A percentile compares a stretch with the other conserved stretches of the same genome.
Evolutionary conservation across 192 early-diverging fungal species (phyloP).

Genomic region (Coemansia sp.): DNA sequence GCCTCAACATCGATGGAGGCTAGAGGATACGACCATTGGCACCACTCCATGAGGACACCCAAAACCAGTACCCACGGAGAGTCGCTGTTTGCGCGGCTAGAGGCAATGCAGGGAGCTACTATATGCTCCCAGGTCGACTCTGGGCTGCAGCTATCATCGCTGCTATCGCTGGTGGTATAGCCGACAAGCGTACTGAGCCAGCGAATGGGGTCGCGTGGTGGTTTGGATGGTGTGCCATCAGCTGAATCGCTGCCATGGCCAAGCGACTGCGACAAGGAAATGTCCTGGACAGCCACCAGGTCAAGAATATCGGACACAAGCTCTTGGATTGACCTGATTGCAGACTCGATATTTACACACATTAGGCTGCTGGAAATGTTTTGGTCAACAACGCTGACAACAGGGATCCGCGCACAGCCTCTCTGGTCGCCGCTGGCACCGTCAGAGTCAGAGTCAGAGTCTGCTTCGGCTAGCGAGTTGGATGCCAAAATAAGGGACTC

Average conservation of each 20-base stretch:
- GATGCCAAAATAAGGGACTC: conserved; percentile 19
- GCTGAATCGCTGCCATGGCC: not conserved
- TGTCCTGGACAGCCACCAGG: conserved; percentile 9
- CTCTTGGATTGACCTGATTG: conserved; percentile 21
- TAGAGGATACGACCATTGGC: conserved; percentile 25
- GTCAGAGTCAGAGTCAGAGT: not conserved
- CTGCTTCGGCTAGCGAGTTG: not conserved
- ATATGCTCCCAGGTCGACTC: conserved; percentile 11
- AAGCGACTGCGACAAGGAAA: not conserved
- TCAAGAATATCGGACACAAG: conserved; percentile 17
- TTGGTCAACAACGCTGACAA: conserved; percentile 8
- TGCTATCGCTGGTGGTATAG: not conserved
- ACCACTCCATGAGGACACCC: conserved; percentile 26
- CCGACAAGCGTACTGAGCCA: conserved; percentile 14
- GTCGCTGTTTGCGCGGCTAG: not conserved
- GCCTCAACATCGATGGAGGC: conserved; percentile 18
- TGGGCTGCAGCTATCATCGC: not conserved
- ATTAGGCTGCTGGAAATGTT: conserved; percentile 8
- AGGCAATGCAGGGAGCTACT: not conserved
- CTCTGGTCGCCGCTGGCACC: not conserved
- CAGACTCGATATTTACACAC: conserved; percentile 7
- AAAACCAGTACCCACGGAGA: conserved; percentile 31
- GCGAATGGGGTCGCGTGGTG: conserved; percentile 18
- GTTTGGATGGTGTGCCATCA: not conserved
- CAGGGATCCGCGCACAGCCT: not conserved